Conservation (phyloP, 768 basidiomycete species). For the Russula sp. region DNA sequence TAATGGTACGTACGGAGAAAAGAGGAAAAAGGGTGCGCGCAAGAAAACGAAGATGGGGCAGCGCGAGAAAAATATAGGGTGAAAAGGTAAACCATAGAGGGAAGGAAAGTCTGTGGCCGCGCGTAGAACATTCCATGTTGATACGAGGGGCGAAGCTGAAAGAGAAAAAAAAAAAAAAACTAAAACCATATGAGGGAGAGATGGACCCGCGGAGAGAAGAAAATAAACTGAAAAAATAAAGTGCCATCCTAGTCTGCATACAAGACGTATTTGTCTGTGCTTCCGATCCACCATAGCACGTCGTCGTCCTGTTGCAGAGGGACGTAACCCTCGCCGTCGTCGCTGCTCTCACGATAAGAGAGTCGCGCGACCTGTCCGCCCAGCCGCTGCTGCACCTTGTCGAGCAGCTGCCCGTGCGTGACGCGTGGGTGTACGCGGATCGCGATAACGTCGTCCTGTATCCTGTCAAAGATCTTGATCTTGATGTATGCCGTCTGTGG, state of each 20-base stretch:
- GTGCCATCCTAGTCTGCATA: slow-evolving; percentile 55
- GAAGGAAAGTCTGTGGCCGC: background rate
- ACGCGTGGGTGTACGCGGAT: slow-evolving; percentile 95
- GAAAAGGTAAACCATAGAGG: background rate
- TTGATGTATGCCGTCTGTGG: slow-evolving; percentile 89
- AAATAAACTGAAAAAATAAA: background rate
- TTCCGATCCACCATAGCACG: slow-evolving; percentile 67
- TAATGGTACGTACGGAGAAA: slow-evolving; percentile 7
- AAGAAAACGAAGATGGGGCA: slow-evolving; percentile 1
- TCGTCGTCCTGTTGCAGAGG: slow-evolving; percentile 58
- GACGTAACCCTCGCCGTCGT: slow-evolving; percentile 57
- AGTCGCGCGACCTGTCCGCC: slow-evolving; percentile 65
- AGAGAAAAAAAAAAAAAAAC: background rate
- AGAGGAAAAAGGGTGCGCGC: slow-evolving; percentile 1
- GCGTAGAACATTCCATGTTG: slow-evolving; percentile 6
- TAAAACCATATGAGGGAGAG: slow-evolving; percentile 12
- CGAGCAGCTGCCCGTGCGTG: slow-evolving; percentile 78
- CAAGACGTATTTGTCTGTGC: slow-evolving; percentile 76
- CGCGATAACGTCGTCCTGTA: slow-evolving; percentile 92
- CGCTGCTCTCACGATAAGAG: slow-evolving; percentile 68
- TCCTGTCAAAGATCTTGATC: slow-evolving; percentile 95
- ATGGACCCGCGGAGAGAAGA: background rate
- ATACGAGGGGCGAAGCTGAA: background rate
- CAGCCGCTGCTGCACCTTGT: slow-evolving; percentile 84
- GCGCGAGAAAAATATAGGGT: background rate